These are phyloP conservation scores for Rhizophora apiculata DNA, from an alignment of 345 rosid genomes.

Conservation along the genomic window DNA sequence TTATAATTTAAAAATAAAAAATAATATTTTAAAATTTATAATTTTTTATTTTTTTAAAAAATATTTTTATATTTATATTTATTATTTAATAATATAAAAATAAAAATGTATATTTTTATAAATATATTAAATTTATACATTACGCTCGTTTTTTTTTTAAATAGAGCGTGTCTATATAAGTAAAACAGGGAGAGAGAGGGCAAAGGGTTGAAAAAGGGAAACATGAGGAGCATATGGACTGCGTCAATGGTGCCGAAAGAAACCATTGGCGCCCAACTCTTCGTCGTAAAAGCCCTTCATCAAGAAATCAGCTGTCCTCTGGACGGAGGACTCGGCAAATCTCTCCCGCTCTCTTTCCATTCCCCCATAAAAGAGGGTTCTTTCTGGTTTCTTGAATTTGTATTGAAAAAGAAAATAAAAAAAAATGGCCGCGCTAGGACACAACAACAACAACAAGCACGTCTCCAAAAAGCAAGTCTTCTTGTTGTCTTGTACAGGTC, in stretches of 20 bases:
- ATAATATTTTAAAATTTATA: too few species aligned
- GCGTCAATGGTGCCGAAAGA: conserved; percentile 5
- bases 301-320: not conserved
- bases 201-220: not conserved
- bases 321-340: not conserved
- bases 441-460: conserved; percentile 30
- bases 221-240: not conserved
- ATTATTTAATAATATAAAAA: too few species aligned
- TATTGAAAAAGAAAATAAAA: not conserved
- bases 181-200: not conserved
- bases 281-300: not conserved
- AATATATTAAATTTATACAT: too few species aligned
- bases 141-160: too few species aligned
- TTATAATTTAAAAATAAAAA: too few species aligned
- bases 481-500: conserved; percentile 27
- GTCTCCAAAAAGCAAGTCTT: conserved; percentile 29
- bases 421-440: conserved; percentile 38
- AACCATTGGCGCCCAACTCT: conserved; percentile 65
- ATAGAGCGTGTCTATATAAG: too few species aligned
- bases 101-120: too few species aligned
- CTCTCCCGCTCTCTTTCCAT: not conserved
- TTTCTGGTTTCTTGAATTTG: conserved; percentile 9
- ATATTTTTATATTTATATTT: too few species aligned
- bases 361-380: conserved; percentile 10
- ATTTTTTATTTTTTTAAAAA: too few species aligned